Evolutionary conservation across 805 yeast genomes (phyloP), one percentile per base, ranked within the genome.

Genomic region (Wickerhamiella parazyma): DNA sequence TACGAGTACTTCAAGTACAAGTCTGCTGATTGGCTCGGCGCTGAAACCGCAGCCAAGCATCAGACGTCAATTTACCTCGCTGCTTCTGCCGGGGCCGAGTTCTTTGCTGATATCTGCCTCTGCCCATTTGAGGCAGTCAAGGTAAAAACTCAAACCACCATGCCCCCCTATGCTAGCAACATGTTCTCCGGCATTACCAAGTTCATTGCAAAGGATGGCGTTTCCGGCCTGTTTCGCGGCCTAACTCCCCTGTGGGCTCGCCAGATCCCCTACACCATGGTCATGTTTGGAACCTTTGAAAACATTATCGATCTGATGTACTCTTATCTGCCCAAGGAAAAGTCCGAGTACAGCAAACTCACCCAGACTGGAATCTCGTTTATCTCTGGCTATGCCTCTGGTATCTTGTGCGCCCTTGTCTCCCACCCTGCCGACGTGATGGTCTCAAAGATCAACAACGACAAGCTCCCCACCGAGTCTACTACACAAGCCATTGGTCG

Each of bases 351-450:
- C 69, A 67, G 83, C 10, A 63, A 77, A 35, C 52, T 78, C 35
- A 79, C 80, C 57, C 96, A 91, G 65, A 89, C 95, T 17, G 94
- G 95, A 41, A 94, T 91, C 33, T 84, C 95, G 19, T 91, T 89
- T 68, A 68, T 78, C 38, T 95, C 95, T 63, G 97, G 98, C 61
- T 89, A 89, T 67, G 74, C 89, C 59, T 97, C 97, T 8, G 98
- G 97, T 78, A 78, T 91, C 45, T 75, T 87, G 67, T 89, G 96
- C 70, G 97, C 98, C 6, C 67, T 81, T 42, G 91, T 87, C 16
- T 87, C 96, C 22, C 96, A 91, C 63, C 98, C 98, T 16, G 97
- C 97, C n/a, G 98, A 89, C 64, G 96, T 89, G 26, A 79, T 91
- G 94, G 97, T 89, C 20, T 82, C 94, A 39, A 83, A 86, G 71